These are phyloP conservation scores for Thielaviopsis ethacetica DNA, from an alignment of 2,329 filamentous ascomycete genomes.

Conservation along the genomic window DNA sequence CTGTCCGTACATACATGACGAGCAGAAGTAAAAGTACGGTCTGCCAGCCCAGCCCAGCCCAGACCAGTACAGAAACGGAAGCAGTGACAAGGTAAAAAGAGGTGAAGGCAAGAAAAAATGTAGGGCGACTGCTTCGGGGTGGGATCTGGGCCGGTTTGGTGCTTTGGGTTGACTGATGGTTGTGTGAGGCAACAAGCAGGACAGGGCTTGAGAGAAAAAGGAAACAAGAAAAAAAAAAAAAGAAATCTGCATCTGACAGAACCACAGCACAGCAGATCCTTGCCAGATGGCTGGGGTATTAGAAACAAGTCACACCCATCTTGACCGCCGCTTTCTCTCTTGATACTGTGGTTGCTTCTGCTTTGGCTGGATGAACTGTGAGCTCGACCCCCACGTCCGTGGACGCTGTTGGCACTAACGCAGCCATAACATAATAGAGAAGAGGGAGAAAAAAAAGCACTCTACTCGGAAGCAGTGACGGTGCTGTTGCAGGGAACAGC, in stretches of 20 bases:
- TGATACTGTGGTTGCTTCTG: neutral
- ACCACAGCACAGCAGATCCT: neutral
- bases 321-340: neutral
- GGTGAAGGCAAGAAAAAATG: neutral
- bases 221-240: neutral
- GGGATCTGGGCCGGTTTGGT: neutral
- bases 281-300: neutral
- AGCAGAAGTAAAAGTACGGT: neutral
- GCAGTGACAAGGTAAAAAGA: neutral
- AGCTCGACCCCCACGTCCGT: neutral
- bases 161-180: neutral
- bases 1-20: neutral
- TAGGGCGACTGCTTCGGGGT: neutral
- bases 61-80: neutral
- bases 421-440: neutral
- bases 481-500: constrained; percentile 1
- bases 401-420: neutral
- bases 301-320: neutral
- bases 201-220: neutral
- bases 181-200: neutral
- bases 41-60: too few species aligned
- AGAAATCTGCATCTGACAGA: neutral
- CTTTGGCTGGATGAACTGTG: neutral
- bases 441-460: neutral
- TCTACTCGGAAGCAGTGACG: neutral